These are phyloP conservation scores for Candida wancherniae DNA, from an alignment of 805 yeast species.

Conservation along the genomic window DNA sequence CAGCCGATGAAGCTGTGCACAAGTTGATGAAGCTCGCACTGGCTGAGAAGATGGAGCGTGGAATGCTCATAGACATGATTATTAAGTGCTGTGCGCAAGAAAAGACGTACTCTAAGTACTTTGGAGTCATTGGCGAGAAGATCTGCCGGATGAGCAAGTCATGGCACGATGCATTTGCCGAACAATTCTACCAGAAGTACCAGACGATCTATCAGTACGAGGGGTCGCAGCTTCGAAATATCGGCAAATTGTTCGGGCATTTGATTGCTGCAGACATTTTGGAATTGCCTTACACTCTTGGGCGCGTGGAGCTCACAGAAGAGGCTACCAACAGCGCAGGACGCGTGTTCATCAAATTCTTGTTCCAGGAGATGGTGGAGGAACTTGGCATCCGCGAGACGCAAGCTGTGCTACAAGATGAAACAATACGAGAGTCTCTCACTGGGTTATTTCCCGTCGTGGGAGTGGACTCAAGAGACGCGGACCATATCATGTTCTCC, in stretches of 20 bases:
- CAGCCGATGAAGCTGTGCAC: conserved; percentile 90
- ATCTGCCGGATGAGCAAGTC: conserved; percentile 44
- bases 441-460: conserved; percentile 60
- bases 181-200: conserved; percentile 55
- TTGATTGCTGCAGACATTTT: conserved; percentile 65
- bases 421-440: conserved; percentile 44
- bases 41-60: conserved; percentile 15
- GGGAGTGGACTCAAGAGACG: conserved; percentile 27
- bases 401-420: conserved; percentile 46
- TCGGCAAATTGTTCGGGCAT: conserved; percentile 86
- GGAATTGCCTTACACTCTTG: conserved; percentile 54
- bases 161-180: conserved; percentile 57
- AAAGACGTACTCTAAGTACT: conserved; percentile 78
- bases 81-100: conserved; percentile 82
- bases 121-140: conserved; percentile 70
- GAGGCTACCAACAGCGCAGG: conserved; percentile 71
- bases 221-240: conserved; percentile 66
- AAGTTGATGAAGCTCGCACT: conserved; percentile 55
- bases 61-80: conserved; percentile 62
- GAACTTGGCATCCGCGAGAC: conserved; percentile 63
- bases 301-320: conserved; percentile 57
- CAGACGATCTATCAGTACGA: conserved; percentile 60
- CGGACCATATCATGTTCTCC: conserved; percentile 62
- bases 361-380: conserved; percentile 73
- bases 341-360: conserved; percentile 73